Evolutionary conservation across 331 rosid species (phyloP), one percentile per base, ranked within the genome.

Genomic region (Arachis monticola): DNA sequence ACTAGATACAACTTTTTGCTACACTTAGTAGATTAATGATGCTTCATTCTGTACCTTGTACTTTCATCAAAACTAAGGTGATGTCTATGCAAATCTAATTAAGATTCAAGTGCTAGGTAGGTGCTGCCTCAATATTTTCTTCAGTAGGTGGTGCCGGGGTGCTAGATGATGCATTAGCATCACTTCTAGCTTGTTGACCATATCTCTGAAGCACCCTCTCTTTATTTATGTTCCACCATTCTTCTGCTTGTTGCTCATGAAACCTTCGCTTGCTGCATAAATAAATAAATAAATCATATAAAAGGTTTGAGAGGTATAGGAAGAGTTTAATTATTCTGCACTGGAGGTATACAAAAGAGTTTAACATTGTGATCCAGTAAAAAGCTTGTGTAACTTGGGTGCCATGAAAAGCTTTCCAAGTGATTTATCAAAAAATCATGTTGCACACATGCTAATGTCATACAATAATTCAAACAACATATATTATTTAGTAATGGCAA

Each of bases 141-240:
- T 89, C 84, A 27, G 70, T 3, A 14, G 70, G 64, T 58, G 68
- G 51, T 48, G 40, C 40, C 4, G 69, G 65, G 2, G 50, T 62
- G 57, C 60, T 48, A 62, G 89, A 62, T 67, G 86, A 62, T 13
- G 3, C 72, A 2, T 1, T 13, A 73, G 59, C 9, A 17, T 51
- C 31, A 70, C 31, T 73, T 73, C 61, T 57, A 40, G 72, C 60
- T 4, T 83, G 58, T 41, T 81, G 72, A 78, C 71, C 73, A 69
- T 86, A 95, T 76, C 70, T 83, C 78, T 22, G 84, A 72, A 87
- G 84, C 77, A 92, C 75, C 77, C 83, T 85, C 5, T 89, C 98
- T 92, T 83, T 95, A 83, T 95, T 90, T 66, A 14, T 79, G 56
- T 64, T 83, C 98, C 98, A 95, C 99, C 99, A 95, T 58, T 86